A percentile compares a stretch with the other conserved stretches of the same genome.
phyloP scores from a whole-genome alignment of 2,329 filamentous ascomycete species.

The Paracoccidioides lutzii region DNA sequence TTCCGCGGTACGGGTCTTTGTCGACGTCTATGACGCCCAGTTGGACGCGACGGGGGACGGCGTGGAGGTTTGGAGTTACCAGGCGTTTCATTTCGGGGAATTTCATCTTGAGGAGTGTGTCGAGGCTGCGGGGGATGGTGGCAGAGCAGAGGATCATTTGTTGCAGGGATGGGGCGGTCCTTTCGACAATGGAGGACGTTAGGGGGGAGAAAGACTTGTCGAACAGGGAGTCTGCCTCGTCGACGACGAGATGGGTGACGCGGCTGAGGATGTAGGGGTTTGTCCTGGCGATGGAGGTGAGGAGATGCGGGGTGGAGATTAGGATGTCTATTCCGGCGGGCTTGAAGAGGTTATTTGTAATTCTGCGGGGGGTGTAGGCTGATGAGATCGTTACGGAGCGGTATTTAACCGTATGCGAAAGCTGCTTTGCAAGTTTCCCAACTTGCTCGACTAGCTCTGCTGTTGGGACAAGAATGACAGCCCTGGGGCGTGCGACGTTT shows the following conservation, averaged over 20 bases:
- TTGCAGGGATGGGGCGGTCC: constrained; percentile 64
- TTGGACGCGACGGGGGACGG: constrained; percentile 87
- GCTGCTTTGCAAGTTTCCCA: constrained; percentile 60
- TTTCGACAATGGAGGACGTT: constrained; percentile 72
- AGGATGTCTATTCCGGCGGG: constrained; percentile 72
- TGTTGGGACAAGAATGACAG: constrained; percentile 79
- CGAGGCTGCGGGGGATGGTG: constrained; percentile 82
- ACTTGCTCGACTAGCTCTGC: constrained; percentile 87
- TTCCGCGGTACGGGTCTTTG: constrained; percentile 84
- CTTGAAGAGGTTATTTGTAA: constrained; percentile 73
- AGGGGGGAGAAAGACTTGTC: constrained; percentile 83
- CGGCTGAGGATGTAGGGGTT: constrained; percentile 90
- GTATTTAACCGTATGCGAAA: constrained; percentile 79
- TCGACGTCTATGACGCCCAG: constrained; percentile 86
- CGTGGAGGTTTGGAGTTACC: constrained; percentile 89
- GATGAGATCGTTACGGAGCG: constrained; percentile 73
- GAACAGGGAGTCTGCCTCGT: constrained; percentile 91
- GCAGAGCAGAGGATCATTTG: constrained; percentile 89
- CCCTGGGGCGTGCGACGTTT: constrained; percentile 62
- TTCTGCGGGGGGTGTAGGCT: constrained; percentile 60
- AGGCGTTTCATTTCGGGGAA: constrained; percentile 77
- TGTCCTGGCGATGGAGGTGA: constrained; percentile 73
- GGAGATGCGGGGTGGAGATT: constrained; percentile 75
- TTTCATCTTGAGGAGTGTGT: constrained; percentile 65
- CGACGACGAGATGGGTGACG: constrained; percentile 75